A percentile compares a stretch with the other conserved stretches of the same genome.
Evolutionary conservation across 139 green algal genomes (phyloP).

Genomic region (Micractinium sp.): DNA sequence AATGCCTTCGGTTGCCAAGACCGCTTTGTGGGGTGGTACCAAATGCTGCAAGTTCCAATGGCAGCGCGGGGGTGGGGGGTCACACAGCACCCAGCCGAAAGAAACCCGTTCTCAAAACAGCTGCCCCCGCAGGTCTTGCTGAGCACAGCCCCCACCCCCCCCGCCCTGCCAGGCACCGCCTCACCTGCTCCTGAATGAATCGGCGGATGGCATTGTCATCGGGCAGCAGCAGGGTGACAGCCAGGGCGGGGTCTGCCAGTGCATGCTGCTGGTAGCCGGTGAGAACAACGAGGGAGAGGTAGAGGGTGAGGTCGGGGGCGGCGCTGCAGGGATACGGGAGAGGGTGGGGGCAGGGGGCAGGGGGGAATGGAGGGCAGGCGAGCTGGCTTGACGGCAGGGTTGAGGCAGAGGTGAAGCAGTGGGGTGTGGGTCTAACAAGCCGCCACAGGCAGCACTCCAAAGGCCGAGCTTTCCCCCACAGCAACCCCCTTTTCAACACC

Average conservation of each 20-base stretch:
- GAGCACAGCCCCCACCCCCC: no score
- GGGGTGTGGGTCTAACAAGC: background rate
- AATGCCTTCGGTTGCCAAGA: no score
- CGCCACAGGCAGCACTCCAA: background rate
- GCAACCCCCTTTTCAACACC: no score
- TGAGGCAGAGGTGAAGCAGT: background rate
- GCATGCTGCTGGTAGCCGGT: background rate
- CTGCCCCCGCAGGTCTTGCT: background rate
- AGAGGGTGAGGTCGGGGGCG: constrained; percentile 18
- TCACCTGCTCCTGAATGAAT: background rate
- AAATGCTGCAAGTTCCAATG: no score
- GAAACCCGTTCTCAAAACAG: no score
- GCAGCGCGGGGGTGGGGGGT: no score
- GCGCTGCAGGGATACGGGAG: background rate
- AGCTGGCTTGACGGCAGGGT: no score
- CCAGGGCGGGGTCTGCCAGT: background rate
- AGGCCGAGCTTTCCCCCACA: no score
- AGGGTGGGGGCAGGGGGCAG: background rate
- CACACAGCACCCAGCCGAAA: no score
- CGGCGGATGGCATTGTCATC: background rate
- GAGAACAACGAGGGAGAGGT: constrained; percentile 7
- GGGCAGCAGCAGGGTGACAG: constrained; percentile 27
- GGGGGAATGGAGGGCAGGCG: background rate
- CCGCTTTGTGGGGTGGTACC: no score
- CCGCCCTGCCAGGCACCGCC: background rate